phyloP scores from a whole-genome alignment of 2,329 filamentous ascomycete genomes.

The Talaromyces sp. region DNA sequence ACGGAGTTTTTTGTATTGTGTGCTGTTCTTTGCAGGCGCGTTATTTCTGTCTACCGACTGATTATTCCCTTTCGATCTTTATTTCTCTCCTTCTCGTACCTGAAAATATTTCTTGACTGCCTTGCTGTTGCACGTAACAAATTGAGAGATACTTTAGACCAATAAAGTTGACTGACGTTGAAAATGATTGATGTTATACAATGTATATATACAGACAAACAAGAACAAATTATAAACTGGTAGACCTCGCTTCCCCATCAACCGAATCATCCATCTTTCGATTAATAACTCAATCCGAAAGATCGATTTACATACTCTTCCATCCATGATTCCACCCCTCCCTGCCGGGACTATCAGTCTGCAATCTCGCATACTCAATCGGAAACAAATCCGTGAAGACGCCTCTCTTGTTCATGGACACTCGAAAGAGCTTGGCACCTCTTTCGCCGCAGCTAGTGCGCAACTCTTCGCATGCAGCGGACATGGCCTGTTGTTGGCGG shows the following conservation, averaged over 20 bases:
- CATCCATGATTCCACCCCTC: slow-evolving; percentile 92
- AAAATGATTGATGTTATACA: slow-evolving; percentile 1
- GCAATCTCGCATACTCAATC: slow-evolving; percentile 72
- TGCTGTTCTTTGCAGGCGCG: slow-evolving; percentile 7
- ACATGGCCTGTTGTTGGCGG: slow-evolving; percentile 78
- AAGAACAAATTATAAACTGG: background rate
- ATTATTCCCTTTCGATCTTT: background rate
- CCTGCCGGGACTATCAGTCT: slow-evolving; percentile 75
- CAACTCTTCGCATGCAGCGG: slow-evolving; percentile 79
- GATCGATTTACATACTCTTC: slow-evolving; percentile 57
- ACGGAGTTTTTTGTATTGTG: background rate
- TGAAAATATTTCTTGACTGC: background rate
- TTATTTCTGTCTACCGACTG: background rate
- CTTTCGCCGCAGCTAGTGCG: slow-evolving; percentile 48
- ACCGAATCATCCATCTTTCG: background rate
- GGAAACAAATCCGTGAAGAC: slow-evolving; percentile 73
- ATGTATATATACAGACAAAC: slow-evolving; percentile 13
- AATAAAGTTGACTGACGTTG: background rate
- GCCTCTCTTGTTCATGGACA: slow-evolving; percentile 87
- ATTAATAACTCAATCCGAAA: background rate
- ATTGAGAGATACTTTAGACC: background rate
- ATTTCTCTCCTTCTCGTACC: background rate
- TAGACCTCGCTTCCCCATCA: background rate
- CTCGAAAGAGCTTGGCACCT: slow-evolving; percentile 66
- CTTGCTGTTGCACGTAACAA: background rate